Conservation (phyloP, 2,329 filamentous ascomycete genomes). For the Fusarium sp. region DNA sequence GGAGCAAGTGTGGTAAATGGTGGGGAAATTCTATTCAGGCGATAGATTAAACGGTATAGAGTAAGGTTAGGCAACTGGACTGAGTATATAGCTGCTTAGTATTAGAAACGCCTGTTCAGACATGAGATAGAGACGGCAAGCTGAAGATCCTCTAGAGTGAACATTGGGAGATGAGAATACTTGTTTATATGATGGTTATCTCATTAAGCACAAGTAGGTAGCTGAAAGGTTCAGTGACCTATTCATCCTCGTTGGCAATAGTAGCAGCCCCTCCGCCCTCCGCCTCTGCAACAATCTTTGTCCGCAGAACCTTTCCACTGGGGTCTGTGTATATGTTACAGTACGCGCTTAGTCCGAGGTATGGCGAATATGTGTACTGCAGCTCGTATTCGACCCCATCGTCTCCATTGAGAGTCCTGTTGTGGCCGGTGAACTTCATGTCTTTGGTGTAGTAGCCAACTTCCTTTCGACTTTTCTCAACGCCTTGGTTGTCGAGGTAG, state of each 20-base stretch:
- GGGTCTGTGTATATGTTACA: slow-evolving; percentile 27
- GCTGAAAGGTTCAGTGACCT: too few species aligned
- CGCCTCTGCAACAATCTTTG: slow-evolving; percentile 29
- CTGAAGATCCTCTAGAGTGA: too few species aligned
- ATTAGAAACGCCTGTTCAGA: too few species aligned
- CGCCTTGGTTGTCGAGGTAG: slow-evolving; percentile 22
- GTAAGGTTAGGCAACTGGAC: too few species aligned
- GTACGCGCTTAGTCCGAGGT: slow-evolving; percentile 22
- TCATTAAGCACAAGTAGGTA: too few species aligned
- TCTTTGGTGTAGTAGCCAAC: slow-evolving; percentile 27
- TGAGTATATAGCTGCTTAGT: too few species aligned
- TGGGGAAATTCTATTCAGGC: too few species aligned
- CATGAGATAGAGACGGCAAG: too few species aligned
- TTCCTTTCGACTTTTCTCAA: slow-evolving; percentile 24
- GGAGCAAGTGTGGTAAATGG: too few species aligned
- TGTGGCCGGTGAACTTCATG: slow-evolving; percentile 29
- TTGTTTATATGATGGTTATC: too few species aligned
- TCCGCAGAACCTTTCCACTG: slow-evolving; percentile 22
- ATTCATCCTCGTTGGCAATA: slow-evolving; percentile 22
- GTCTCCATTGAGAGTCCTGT: slow-evolving; percentile 13
- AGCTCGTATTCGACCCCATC: slow-evolving; percentile 15
- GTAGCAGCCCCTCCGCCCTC: slow-evolving; percentile 28
- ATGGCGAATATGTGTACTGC: slow-evolving; percentile 26
- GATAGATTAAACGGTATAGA: too few species aligned
- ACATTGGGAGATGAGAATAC: too few species aligned